Evolutionary conservation across 176 grass and related monocot genomes (phyloP), one percentile per base, ranked within the genome.

Genomic region (Otatea glauca): DNA sequence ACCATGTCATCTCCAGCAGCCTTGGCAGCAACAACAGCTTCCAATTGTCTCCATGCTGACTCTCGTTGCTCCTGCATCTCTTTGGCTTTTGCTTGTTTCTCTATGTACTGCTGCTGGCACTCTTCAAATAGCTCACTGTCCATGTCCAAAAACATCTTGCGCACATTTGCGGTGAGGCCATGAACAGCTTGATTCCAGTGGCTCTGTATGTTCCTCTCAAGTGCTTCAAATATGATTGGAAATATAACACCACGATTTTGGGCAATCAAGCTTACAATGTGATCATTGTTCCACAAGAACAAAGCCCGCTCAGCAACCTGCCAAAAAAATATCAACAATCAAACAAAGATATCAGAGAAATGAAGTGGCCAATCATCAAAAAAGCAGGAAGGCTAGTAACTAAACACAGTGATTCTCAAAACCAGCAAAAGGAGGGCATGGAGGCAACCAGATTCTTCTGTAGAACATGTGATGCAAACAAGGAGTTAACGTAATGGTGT

Each of bases 81-180:
- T 89, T 97, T 90, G 18, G 82, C 84, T 83, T 90, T 97, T 70
- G 79, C 64, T 87, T 86, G 84, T 83, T 94, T 94, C 78, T 97
- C 88, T 55, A 91, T 77, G 74, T 92, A 92, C 77, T 92, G 88
- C 64, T 84, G 90, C 38, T 97, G 94, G 81, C 94, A 97, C 70
- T 92, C 88, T 80, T 97, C 94, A 74, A 97, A 97, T 68, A 97
- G 87, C 23, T 92, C 94, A 54, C 94, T 94, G 65, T 97, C 94
- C 94, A 97, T 97, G 81, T 97, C 94, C 50, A 97, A 90, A 84
- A 97, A 97, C 94, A 97, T 97, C 79, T 94, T 97, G 47, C 92
- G 94, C 68, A 97, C 92, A 64, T 97, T 97, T 80, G 92, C 88
- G 0, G 94, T 97, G 47, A 97, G 88, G 35, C 94, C 94, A 77